Conservation (phyloP, 2,329 filamentous ascomycete species). For the Pseudogymnoascus pannorum region DNA sequence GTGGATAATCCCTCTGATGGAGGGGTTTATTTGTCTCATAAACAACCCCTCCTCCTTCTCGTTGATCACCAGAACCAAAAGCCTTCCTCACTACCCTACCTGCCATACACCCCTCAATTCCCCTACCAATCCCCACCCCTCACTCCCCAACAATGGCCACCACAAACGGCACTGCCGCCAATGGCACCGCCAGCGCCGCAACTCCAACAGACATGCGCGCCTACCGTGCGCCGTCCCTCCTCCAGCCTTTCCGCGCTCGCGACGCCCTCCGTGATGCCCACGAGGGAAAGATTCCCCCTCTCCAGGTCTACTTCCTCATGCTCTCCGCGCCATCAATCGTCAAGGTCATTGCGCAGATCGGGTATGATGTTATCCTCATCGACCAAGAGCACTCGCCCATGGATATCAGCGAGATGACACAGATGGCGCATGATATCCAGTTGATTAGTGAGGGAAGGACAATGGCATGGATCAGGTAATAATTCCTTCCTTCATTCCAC, state of each 20-base stretch:
- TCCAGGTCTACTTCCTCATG: slow-evolving; percentile 37
- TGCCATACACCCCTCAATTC: not conserved
- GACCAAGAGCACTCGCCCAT: slow-evolving; percentile 43
- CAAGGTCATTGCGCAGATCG: slow-evolving; percentile 36
- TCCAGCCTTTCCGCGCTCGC: slow-evolving; percentile 39
- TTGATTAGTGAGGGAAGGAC: slow-evolving; percentile 40
- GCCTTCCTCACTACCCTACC: not conserved
- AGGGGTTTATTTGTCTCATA: not conserved
- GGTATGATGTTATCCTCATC: slow-evolving; percentile 38
- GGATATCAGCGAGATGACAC: slow-evolving; percentile 43
- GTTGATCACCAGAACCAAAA: not conserved
- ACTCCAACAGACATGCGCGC: slow-evolving; percentile 29
- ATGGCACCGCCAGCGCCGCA: not conserved
- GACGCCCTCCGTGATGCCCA: slow-evolving; percentile 41
- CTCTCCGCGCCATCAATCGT: slow-evolving; percentile 34
- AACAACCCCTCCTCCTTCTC: not conserved
- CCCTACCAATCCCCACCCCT: not conserved
- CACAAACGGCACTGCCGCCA: not conserved
- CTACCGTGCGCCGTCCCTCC: slow-evolving; percentile 38
- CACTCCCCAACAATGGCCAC: not conserved
- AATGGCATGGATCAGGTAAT: slow-evolving; percentile 38
- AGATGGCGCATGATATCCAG: slow-evolving; percentile 40
- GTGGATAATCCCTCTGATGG: not conserved
- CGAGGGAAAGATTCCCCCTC: slow-evolving; percentile 37
- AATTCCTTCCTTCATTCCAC: no score